Evolutionary conservation across 768 basidiomycete genomes (phyloP).

Genomic region (Plicaturopsis crispa): DNA sequence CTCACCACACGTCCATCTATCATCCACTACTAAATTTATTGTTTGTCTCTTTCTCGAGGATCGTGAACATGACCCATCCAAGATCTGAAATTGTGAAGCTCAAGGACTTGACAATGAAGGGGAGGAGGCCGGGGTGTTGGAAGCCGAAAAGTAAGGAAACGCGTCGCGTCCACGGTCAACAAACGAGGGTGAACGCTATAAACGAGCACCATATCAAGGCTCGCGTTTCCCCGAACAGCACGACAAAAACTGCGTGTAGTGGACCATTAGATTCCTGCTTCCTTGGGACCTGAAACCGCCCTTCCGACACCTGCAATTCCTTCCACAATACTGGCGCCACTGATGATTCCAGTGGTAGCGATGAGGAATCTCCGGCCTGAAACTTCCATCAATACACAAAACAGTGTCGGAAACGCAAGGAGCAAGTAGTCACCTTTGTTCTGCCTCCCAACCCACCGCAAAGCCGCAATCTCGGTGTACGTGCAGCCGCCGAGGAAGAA

Average conservation of each 20-base stretch:
- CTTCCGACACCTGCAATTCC: conserved; percentile 44
- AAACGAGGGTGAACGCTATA: conserved; percentile 18
- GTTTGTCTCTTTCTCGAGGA: too few relatives aligned
- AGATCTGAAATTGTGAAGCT: too few relatives aligned
- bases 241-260: conserved; percentile 2
- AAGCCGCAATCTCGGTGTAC: conserved; percentile 92
- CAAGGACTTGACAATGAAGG: too few relatives aligned
- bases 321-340: conserved; percentile 65
- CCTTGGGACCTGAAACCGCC: conserved; percentile 28
- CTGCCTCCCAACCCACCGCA: conserved; percentile 87
- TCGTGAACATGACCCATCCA: too few relatives aligned
- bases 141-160: conserved; percentile 44
- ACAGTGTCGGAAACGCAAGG: not conserved
- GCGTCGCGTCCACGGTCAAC: conserved; percentile 35
- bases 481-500: conserved; percentile 98
- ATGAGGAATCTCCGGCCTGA: conserved; percentile 83
- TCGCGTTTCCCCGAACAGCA: conserved; percentile 3
- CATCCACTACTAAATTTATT: too few relatives aligned
- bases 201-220: conserved; percentile 1
- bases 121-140: too few relatives aligned
- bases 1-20: too few relatives aligned
- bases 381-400: conserved; percentile 7
- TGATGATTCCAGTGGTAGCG: conserved; percentile 88
- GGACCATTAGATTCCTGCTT: conserved; percentile 29
- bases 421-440: conserved; percentile 51